Evolutionary conservation across 768 basidiomycete genomes (phyloP), one percentile per base, ranked within the genome.

Genomic region (Cubamyces sp.): DNA sequence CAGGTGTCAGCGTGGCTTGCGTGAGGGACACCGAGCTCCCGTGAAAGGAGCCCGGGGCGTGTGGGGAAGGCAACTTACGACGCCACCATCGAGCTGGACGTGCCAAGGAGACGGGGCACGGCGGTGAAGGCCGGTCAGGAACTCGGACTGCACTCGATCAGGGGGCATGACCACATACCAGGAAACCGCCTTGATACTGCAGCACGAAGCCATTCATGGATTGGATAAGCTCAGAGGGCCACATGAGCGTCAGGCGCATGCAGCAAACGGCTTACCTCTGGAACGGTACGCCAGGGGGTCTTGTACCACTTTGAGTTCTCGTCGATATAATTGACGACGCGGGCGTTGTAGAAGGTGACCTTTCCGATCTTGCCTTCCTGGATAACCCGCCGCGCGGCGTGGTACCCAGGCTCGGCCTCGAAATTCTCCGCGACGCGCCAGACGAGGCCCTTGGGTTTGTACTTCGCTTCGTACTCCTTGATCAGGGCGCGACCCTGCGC

Each of bases 401-500:
- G 79, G 71, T 71, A 70, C n/a, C 79, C 87, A 25, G 88, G 84
- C 71, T 90, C 90, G 3, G 82, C 81, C 71, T 90, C 90, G 59
- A 74, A 86, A 71, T 91, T 91, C 78, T 94, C 91, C 28, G 91
- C 91, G 23, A 94, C 82, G 54, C 89, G 81, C 92, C 92, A 94
- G 48, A 92, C 75, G 45, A 92, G 70, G 7, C 87, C 87, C 68
- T 87, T 87, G 11, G 81, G 78, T 72, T 84, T 85, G 76, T 85
- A 92, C 52, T 78, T 75, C 55, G 74, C 72, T 66, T 90, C 83
- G 73, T 92, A 95, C 41, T 77, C 79, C 39, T 81, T 77, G 71
- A 95, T 87, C 51, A 94, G 78, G 62, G 78, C 77, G 48, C 84
- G 74, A 0, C 89, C 93, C 2, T 77, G 75, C 28, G 80, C 79